These are phyloP conservation scores for Ottelia alismoides DNA, from an alignment of 106 monocot species.

Conservation along the genomic window DNA sequence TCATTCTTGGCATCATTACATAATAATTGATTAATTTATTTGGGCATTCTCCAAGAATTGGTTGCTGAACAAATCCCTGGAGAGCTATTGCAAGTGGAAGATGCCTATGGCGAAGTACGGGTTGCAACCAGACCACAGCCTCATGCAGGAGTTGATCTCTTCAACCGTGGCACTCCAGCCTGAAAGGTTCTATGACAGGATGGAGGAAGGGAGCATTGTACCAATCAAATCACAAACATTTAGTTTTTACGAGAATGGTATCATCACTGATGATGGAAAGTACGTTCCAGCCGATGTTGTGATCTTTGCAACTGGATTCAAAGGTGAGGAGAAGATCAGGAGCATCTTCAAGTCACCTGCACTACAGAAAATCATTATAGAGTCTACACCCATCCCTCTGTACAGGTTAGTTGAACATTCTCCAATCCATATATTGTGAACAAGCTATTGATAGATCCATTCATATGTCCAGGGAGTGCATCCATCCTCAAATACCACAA, in stretches of 20 bases:
- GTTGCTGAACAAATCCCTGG: slow-evolving; percentile 6
- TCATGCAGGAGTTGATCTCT: not conserved
- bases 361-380: not conserved
- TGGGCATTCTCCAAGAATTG: slow-evolving; percentile 4
- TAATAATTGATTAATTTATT: too few species aligned
- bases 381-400: not conserved
- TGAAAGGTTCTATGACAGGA: not conserved
- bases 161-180: slow-evolving; percentile 2
- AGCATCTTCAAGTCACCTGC: slow-evolving; percentile 1
- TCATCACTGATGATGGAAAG: not conserved
- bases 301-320: slow-evolving; percentile 9
- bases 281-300: slow-evolving; percentile 1
- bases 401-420: too few species aligned
- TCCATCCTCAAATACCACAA: slow-evolving; percentile 8
- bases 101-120: slow-evolving; percentile 9
- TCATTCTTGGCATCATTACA: too few species aligned
- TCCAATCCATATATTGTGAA: too few species aligned
- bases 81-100: slow-evolving; percentile 8
- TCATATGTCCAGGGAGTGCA: too few species aligned
- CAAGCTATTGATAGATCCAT: too few species aligned
- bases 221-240: slow-evolving; percentile 1
- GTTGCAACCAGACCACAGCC: slow-evolving; percentile 6
- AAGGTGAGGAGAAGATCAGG: slow-evolving; percentile 9
- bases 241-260: slow-evolving; percentile 3
- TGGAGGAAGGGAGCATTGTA: slow-evolving; percentile 8